Base-by-base conservation (phyloP, 805 yeast genomes). In the Candida wancherniae region DNA sequence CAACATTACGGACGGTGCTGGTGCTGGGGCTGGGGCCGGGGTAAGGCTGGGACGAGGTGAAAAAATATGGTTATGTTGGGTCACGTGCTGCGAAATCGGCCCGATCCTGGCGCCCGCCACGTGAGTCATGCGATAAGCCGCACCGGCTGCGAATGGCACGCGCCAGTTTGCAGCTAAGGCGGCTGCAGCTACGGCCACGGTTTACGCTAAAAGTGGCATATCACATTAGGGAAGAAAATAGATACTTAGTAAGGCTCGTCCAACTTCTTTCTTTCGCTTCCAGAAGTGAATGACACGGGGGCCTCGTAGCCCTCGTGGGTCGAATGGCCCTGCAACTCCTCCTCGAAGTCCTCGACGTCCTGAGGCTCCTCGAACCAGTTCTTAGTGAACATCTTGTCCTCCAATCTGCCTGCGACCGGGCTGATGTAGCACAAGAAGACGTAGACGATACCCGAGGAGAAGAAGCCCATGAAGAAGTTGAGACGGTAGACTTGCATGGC, bases 401-500 rank as follows among this genome's bases (percentile, higher is more conserved):
- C 40, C 1, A 69, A 62, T 6, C 42, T 38, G 9, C 69, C 69
- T 5, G 50, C 56, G 13, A 75, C 52, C 6, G 90, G 88, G 51
- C 61, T 75, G 15, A 74, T 27, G 36, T 62, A 57, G 26, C 75
- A 69, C 37, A 83, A 49, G 1, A 68, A 19, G 12, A 73, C 66
- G 55, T 84, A 80, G 4, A 78, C 63, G 3, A 67, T 24, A 34
- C 71, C 72, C 0, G 94, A 65, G 2, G 73, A 54, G 21, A 75
- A 48, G 57, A 80, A 84, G 1, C 96, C 95, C 37, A 80, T 70
- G 44, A 86, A 77, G 64, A 79, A 86, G 55, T 80, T 81, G 46
- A 86, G 61, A 39, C 79, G 63, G 63, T 83, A 86, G 26, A 86
- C 74, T 35, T 74, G 67, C 36, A 75, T 73, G 8, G 95, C 95